Evolutionary conservation across 306 rosid genomes (phyloP), one percentile per base, ranked within the genome.

Genomic region (Prunus mira): DNA sequence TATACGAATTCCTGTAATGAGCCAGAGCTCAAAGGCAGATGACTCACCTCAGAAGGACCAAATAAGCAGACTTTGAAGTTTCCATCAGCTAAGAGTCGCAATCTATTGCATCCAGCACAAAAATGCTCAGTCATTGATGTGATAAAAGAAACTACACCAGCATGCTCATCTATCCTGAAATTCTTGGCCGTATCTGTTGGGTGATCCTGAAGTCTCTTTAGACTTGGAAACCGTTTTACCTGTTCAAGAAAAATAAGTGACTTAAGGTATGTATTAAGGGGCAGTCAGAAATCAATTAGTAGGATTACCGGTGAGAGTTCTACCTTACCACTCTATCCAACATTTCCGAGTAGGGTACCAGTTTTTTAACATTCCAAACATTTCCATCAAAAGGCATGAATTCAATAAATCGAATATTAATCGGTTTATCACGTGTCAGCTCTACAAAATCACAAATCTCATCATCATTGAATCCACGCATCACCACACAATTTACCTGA

Each of bases 361-460:
- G 95, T 81, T 92, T 94, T 87, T 94, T 94, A 79, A 94, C 96
- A 73, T 94, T 92, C 98, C 98, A 94, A 78, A 94, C 96, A 85
- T 94, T 94, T 80, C 98, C 97, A 84, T 94, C 98, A 80, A 94
- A 94, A 66, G 98, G 98, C 98, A 94, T 92, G 88, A 94, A 94
- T 84, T 94, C 98, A 73, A 94, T 94, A 86, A 94, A 94, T n/a
- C 97, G 91, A 51, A 94, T 6, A 77, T 92, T 90, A 61, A 94
- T 86, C 49, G 96, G 93, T 72, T 87, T 94, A 51, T 84, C 95
- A 49, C 87, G 87, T 9, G 98, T 94, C 82, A 94, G 75, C 80
- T 92, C 93, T 75, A 94, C 89, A 74, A 94, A 94, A 85, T 94
- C 82, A 54, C 90, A 92, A 61, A 94, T 90, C 80, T 94, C 97